Evolutionary conservation across 768 basidiomycete species (phyloP).

Genomic region (Mycena epipterygia): DNA sequence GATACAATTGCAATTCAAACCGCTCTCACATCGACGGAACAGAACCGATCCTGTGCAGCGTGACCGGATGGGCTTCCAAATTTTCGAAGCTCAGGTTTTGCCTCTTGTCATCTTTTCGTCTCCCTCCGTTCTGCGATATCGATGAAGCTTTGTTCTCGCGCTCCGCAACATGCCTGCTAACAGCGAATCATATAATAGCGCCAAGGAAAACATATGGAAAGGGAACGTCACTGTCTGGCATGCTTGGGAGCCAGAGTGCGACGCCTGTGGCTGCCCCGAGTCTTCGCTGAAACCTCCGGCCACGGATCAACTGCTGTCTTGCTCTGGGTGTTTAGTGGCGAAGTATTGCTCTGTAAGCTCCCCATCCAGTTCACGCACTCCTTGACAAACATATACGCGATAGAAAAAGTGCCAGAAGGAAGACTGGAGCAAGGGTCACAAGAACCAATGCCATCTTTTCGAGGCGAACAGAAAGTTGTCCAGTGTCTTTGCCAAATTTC

Average conservation of each 20-base stretch:
- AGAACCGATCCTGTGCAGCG: too few relatives aligned
- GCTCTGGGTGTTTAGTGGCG: slow-evolving; percentile 1
- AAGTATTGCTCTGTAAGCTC: slow-evolving; percentile 10
- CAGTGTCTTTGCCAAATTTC: slow-evolving; percentile 18
- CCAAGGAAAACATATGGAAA: not conserved
- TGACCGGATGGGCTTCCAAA: not conserved
- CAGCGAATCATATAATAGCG: not conserved
- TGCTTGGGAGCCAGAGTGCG: slow-evolving; percentile 18
- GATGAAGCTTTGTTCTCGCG: not conserved
- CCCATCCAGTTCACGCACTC: too few relatives aligned
- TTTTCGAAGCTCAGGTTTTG: not conserved
- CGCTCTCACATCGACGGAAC: too few relatives aligned
- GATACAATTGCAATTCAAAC: too few relatives aligned
- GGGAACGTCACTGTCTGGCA: slow-evolving; percentile 23
- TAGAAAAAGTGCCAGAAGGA: slow-evolving; percentile 11
- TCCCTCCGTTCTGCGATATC: not conserved
- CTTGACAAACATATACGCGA: not conserved
- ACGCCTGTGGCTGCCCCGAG: slow-evolving; percentile 13
- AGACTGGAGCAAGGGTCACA: not conserved
- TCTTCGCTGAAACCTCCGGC: not conserved
- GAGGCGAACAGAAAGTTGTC: slow-evolving; percentile 20
- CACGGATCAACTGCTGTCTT: slow-evolving; percentile 5
- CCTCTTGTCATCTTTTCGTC: not conserved
- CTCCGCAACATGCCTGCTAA: not conserved
- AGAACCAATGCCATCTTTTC: slow-evolving; percentile 21